Conservation (phyloP, 805 yeast genomes). For the Candida lessepsii region DNA sequence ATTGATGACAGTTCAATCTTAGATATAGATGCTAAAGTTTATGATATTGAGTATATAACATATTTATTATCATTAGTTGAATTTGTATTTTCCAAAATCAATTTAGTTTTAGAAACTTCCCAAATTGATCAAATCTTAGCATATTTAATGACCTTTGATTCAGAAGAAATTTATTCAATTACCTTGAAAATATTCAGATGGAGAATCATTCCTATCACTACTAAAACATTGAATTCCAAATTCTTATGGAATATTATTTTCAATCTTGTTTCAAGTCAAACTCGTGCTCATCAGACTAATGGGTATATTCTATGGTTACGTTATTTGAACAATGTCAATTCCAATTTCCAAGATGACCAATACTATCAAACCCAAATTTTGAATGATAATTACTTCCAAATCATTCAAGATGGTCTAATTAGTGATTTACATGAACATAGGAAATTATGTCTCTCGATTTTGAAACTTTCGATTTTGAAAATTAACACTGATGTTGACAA, state of each 20-base stretch:
- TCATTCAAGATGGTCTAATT: slow-evolving; percentile 55
- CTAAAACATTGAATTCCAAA: slow-evolving; percentile 14
- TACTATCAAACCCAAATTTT: slow-evolving; percentile 29
- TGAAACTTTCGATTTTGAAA: slow-evolving; percentile 57
- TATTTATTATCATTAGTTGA: slow-evolving; percentile 39
- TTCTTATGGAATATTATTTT: slow-evolving; percentile 49
- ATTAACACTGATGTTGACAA: slow-evolving; percentile 36
- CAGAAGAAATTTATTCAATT: slow-evolving; percentile 32
- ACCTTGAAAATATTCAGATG: slow-evolving; percentile 51
- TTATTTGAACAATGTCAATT: slow-evolving; percentile 33
- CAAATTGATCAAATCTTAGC: slow-evolving; percentile 9
- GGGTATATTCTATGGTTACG: slow-evolving; percentile 59
- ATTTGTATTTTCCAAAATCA: slow-evolving; percentile 26
- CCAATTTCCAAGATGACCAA: slow-evolving; percentile 7
- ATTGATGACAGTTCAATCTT: slow-evolving; percentile 4
- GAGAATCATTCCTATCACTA: slow-evolving; percentile 42
- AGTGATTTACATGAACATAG: slow-evolving; percentile 62
- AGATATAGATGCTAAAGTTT: background rate
- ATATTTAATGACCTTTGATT: slow-evolving; percentile 34
- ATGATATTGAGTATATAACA: slow-evolving; percentile 15
- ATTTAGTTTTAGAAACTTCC: background rate
- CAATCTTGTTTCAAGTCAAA: slow-evolving; percentile 27
- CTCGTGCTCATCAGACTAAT: slow-evolving; percentile 30
- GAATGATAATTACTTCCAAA: slow-evolving; percentile 50
- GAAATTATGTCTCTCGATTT: slow-evolving; percentile 64